Evolutionary conservation across 768 basidiomycete species (phyloP).

Genomic region (Pleurotus djamor): DNA sequence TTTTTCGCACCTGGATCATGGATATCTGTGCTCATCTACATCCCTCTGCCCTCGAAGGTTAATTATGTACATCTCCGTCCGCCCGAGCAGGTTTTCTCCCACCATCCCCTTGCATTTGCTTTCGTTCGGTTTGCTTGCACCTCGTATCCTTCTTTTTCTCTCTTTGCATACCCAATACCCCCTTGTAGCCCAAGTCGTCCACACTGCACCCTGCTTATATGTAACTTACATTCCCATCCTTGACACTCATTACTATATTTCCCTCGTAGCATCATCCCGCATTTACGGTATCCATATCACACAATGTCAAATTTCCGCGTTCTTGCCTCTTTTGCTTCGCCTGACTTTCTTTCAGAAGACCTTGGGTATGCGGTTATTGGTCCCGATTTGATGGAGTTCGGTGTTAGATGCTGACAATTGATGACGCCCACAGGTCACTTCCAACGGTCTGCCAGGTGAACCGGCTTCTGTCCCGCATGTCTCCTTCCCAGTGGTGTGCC

Average conservation of each 20-base stretch:
- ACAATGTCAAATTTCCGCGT: not conserved
- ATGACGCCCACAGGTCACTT: too few relatives aligned
- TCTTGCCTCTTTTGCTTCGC: too few relatives aligned
- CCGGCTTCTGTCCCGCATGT: too few relatives aligned
- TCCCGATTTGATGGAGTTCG: too few relatives aligned
- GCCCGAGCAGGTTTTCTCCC: not conserved
- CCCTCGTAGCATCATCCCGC: not conserved
- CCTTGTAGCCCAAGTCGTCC: conserved; percentile 2
- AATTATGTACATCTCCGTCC: not conserved
- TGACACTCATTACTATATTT: not conserved
- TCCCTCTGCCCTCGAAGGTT: not conserved
- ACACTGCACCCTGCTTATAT: not conserved
- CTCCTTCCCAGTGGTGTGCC: too few relatives aligned
- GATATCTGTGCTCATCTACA: not conserved
- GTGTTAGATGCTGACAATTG: too few relatives aligned
- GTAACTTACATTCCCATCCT: not conserved
- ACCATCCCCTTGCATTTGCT: not conserved
- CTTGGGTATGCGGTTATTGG: too few relatives aligned
- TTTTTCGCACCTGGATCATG: not conserved
- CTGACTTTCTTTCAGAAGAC: too few relatives aligned
- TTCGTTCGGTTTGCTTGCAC: not conserved
- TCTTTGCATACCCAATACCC: not conserved
- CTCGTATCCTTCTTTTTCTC: not conserved
- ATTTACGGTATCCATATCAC: not conserved
- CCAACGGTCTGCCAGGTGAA: too few relatives aligned